Conservation (phyloP, 2,329 filamentous ascomycete genomes). For the Coccinonectria pachysandricola region DNA sequence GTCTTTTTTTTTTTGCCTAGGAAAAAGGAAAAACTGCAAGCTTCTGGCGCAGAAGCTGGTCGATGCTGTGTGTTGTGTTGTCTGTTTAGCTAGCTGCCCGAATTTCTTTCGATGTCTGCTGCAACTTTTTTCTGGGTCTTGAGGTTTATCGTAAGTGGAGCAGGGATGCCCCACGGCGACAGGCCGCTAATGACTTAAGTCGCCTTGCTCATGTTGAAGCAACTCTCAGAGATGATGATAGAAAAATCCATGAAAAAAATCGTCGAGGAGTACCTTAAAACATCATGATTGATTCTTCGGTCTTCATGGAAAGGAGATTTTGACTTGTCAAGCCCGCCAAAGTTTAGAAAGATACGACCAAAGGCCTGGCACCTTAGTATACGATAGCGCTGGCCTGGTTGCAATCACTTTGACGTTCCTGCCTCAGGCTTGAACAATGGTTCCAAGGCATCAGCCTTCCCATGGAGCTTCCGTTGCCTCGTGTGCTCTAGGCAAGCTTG, state of each 20-base stretch:
- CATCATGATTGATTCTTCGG: too few species aligned
- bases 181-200: slow-evolving; percentile 11
- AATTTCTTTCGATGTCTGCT: slow-evolving; percentile 11
- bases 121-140: slow-evolving; percentile 20
- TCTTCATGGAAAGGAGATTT: too few species aligned
- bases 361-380: too few species aligned
- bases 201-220: too few species aligned
- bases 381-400: too few species aligned
- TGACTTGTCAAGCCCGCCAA: too few species aligned
- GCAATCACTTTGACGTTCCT: too few species aligned
- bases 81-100: slow-evolving; percentile 9
- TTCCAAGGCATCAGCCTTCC: slow-evolving; percentile 25
- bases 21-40: too few species aligned
- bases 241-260: not conserved
- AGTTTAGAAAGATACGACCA: too few species aligned
- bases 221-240: slow-evolving; percentile 16
- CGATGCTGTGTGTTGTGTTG: slow-evolving; percentile 11
- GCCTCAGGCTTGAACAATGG: slow-evolving; percentile 23
- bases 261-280: too few species aligned
- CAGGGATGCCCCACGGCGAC: slow-evolving; percentile 6
- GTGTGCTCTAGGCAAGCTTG: slow-evolving; percentile 36
- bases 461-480: slow-evolving; percentile 22
- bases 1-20: slow-evolving; percentile 11
- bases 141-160: slow-evolving; percentile 14
- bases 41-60: slow-evolving; percentile 13